Evolutionary conservation across 2,329 filamentous ascomycete genomes (phyloP), one percentile per base, ranked within the genome.

Genomic region (Fusarium sp.): DNA sequence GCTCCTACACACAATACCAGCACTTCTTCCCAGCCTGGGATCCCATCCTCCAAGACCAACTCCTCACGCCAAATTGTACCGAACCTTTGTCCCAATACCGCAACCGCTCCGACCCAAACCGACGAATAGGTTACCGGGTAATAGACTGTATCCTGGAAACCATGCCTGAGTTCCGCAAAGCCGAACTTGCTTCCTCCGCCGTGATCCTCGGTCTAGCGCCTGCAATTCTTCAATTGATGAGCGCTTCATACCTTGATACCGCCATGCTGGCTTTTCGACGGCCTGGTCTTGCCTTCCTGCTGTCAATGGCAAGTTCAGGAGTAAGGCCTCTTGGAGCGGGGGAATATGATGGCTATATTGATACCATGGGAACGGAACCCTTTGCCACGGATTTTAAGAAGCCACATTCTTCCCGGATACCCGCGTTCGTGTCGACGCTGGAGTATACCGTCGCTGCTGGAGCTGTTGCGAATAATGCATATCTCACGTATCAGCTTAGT

Each of bases 141-240:
- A 69, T 75, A 29, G 57, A 51, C 25, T 74, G 70, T n/a, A 66
- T 75, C 25, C 57, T 75, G 16, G 22, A 29, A 1, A 57, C 65
- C 2, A 67, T 71, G 57, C 63, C 64, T 11, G 73, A 75, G 12
- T 75, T 57, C 22, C 65, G 71, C 45, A 76, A 76, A 45, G 64
- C 74, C 3, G 75, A 76, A 20, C 54, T 76, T 3, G 65, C 61
- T 6, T 61, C 72, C 10, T 62, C 64, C 9, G 67, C 63, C 29
- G 72, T 76, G 8, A 61, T 74, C 6, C 64, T 76, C 2, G 75
- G 72, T 9, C 62, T 73, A 6, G 49, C 68, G 0, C 75, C 75
- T 2, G 42, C 61, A 1, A 44, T 71, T 0, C 55, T 76, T 2
- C 71, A 75, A 25, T 29, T 61, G 2, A 24, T 75, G 32, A 69